Conservation (phyloP, 352 stramenopile genomes). For the Phytophthora macrochlamydospora region DNA sequence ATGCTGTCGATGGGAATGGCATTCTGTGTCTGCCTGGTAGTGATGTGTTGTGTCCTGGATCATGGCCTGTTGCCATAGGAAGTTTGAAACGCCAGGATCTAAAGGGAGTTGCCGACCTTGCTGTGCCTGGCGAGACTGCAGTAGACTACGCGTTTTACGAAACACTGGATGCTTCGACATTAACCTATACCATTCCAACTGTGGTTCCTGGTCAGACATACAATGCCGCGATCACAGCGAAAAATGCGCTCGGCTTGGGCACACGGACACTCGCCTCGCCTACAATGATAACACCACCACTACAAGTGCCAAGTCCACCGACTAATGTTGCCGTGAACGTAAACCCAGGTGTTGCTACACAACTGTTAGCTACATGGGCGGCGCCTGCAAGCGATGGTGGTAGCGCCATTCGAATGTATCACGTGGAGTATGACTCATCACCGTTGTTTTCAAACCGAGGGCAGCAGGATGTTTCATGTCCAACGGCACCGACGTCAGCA, state of each 20-base stretch:
- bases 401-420: slow-evolving; percentile 71
- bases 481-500: slow-evolving; percentile 47
- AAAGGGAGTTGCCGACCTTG: slow-evolving; percentile 17
- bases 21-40: slow-evolving; percentile 46
- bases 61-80: slow-evolving; percentile 35
- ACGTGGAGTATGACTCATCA: slow-evolving; percentile 75
- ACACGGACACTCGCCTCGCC: slow-evolving; percentile 47
- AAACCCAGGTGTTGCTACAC: slow-evolving; percentile 76
- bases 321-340: slow-evolving; percentile 74
- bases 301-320: slow-evolving; percentile 81
- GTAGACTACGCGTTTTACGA: slow-evolving; percentile 76
- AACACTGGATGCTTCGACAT: slow-evolving; percentile 55
- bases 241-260: slow-evolving; percentile 82
- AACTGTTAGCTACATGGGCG: slow-evolving; percentile 61
- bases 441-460: slow-evolving; percentile 69
- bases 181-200: slow-evolving; percentile 71
- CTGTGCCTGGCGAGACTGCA: slow-evolving; percentile 54
- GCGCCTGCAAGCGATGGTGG: slow-evolving; percentile 62
- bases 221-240: slow-evolving; percentile 86
- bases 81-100: slow-evolving; percentile 10
- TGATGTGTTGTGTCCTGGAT: slow-evolving; percentile 50
- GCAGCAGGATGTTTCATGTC: slow-evolving; percentile 72
- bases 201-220: slow-evolving; percentile 82
- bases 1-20: slow-evolving; percentile 59
- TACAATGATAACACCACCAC: slow-evolving; percentile 52